A percentile compares a stretch with the other conserved stretches of the same genome.
Evolutionary conservation across 345 rosid genomes (phyloP).

Genomic region (Laguncularia racemosa): DNA sequence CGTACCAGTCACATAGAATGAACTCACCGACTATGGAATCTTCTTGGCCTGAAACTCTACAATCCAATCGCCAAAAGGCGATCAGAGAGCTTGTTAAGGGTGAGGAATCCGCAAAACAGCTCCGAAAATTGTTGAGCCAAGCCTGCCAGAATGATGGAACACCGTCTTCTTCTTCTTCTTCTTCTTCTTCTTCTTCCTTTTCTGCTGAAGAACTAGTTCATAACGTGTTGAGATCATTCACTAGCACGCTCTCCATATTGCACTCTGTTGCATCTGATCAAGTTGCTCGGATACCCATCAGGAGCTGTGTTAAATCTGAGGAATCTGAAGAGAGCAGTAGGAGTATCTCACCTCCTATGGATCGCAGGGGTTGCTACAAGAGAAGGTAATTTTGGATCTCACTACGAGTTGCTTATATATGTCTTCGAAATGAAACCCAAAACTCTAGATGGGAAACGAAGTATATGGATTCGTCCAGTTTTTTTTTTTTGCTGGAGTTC

Average conservation of each 20-base stretch:
- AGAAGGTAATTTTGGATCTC: slow-evolving; percentile 9
- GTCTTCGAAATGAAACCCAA: too few species aligned
- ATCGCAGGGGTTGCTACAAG: slow-evolving; percentile 24
- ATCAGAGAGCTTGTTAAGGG: slow-evolving; percentile 20
- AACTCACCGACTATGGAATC: slow-evolving; percentile 2
- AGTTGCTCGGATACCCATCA: slow-evolving; percentile 10
- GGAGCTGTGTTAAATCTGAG: slow-evolving; percentile 11
- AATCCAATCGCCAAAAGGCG: slow-evolving; percentile 4
- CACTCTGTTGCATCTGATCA: background rate
- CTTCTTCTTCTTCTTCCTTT: background rate
- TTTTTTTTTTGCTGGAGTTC: background rate
- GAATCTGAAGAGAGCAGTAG: slow-evolving; percentile 21
- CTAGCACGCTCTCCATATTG: slow-evolving; percentile 15
- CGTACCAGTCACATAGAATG: too few species aligned
- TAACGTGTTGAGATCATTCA: slow-evolving; percentile 17
- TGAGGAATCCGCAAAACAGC: slow-evolving; percentile 16
- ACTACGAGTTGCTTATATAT: too few species aligned
- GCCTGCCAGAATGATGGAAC: background rate
- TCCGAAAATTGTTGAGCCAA: slow-evolving; percentile 1
- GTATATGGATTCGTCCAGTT: too few species aligned
- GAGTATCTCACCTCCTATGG: slow-evolving; percentile 3
- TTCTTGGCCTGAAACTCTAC: background rate
- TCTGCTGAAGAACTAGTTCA: slow-evolving; percentile 10
- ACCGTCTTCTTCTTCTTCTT: too few species aligned
- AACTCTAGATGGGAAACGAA: too few species aligned